Evolutionary conservation across 2,329 filamentous ascomycete species (phyloP).

Genomic region (Pseudogymnoascus sp.): DNA sequence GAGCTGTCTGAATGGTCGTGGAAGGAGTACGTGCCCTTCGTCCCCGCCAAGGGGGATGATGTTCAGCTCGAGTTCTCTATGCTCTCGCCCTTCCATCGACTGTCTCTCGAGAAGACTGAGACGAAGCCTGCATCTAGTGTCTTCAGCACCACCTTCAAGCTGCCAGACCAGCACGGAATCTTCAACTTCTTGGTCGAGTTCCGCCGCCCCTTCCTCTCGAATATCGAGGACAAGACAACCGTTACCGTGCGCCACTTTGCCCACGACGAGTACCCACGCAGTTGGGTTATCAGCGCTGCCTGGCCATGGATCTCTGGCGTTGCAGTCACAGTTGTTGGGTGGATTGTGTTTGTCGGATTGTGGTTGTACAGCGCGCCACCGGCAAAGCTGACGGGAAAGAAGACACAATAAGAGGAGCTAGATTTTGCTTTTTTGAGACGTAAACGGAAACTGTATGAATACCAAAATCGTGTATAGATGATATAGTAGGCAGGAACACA

Average conservation of each 20-base stretch:
- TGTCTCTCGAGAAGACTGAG: constrained; percentile 55
- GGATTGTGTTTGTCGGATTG: constrained; percentile 73
- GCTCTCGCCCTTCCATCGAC: constrained; percentile 94
- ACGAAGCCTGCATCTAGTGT: constrained; percentile 60
- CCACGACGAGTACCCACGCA: constrained; percentile 92
- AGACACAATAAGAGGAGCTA: constrained; percentile 28
- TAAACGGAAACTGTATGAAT: constrained; percentile 10
- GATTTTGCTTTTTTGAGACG: constrained; percentile 8
- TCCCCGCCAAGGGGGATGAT: constrained; percentile 58
- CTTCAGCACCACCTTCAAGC: constrained; percentile 67
- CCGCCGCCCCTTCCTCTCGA: constrained; percentile 85
- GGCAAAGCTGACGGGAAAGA: constrained; percentile 32
- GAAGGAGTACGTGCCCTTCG: constrained; percentile 69
- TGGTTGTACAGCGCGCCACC: constrained; percentile 74
- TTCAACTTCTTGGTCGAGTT: constrained; percentile 98
- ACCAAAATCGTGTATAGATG: constrained; percentile 14
- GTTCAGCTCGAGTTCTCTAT: constrained; percentile 97
- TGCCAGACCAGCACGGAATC: constrained; percentile 96
- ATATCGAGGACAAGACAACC: constrained; percentile 86
- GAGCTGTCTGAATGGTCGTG: constrained; percentile 78
- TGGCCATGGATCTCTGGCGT: constrained; percentile 95
- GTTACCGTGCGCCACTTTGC: constrained; percentile 95
- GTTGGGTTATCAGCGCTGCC: constrained; percentile 79
- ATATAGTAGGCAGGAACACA: constrained; percentile 8
- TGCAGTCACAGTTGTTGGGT: constrained; percentile 73